Base-by-base conservation (phyloP, 208 protist species). In the Trypanosoma congolense region DNA sequence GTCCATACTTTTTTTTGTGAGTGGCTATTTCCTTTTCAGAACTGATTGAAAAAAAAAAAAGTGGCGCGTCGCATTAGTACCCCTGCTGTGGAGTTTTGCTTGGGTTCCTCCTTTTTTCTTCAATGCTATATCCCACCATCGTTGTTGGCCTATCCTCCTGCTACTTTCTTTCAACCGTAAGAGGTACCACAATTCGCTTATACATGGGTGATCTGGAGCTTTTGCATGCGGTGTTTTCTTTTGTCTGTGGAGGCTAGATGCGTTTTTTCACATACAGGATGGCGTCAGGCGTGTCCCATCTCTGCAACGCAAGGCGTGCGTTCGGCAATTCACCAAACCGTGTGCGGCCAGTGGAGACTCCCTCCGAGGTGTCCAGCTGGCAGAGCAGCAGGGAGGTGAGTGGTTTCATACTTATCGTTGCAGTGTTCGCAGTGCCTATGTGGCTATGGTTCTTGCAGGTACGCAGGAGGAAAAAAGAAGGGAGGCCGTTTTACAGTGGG, bases 321-420 rank as follows among this genome's bases (percentile, higher is more conserved):
- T 85, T 80, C 46, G 77, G 78, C 40, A 85, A 81, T 29, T 69
- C 78, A 16, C 78, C 78, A 18, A 55, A 61, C n/a, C 68, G 78
- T 18, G 53, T 85, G 25, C 69, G 78, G 0, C 78, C 78, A 1
- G 58, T 73, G 3, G 78, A 85, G 43, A 66, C 61, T 25, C 66
- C 78, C 16, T 8, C 26, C 9, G 66, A 78, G 50, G 45, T 70
- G 49, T 35, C 56, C 12, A 53, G 65, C 19, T 57, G 78, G 26
- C 78, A 85, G 46, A 76, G 61, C 22, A 73, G 80, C 56, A 63
- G 74, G 1, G 78, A 85, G 51, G 56, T 66, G 46, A 85, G 73
- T 61, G 73, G 65, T 12, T 63, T 54, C 4, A 22, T 85, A n/a
- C 59, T 73, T 1, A 49, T 81, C n/a, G 78, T 62, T 14, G 56